Percentiles rank a stretch among this genome's conserved stretches.
phyloP scores from a whole-genome alignment of 1,139 yeast species.

The Candida glucosophila region DNA sequence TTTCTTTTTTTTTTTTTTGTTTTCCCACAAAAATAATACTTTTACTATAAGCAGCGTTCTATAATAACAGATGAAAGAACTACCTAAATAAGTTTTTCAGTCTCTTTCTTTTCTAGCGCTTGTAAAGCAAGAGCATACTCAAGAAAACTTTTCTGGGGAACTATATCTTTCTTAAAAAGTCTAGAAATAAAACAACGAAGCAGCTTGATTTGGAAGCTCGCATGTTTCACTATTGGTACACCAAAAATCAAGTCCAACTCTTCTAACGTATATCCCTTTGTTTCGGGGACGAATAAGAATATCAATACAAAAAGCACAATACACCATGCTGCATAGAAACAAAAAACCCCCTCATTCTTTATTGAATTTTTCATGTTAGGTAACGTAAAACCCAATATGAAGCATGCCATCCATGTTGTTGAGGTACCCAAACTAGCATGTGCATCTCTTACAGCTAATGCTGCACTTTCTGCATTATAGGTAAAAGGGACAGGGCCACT shows the following conservation, averaged over 20 bases:
- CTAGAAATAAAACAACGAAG: not conserved
- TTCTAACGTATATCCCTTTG: constrained; percentile 6
- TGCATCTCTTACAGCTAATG: constrained; percentile 3
- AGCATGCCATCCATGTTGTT: constrained; percentile 4
- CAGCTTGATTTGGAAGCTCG: constrained; percentile 3
- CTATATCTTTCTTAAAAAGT: not conserved
- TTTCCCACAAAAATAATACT: too few species aligned
- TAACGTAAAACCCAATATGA: constrained; percentile 4
- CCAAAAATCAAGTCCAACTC: constrained; percentile 7
- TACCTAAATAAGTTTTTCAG: too few species aligned
- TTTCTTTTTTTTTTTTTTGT: too few species aligned
- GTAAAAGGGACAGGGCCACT: constrained; percentile 5
- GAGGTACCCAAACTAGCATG: constrained; percentile 4
- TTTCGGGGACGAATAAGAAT: constrained; percentile 6
- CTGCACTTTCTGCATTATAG: constrained; percentile 4
- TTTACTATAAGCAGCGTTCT: too few species aligned
- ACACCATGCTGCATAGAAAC: constrained; percentile 5
- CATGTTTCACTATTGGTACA: constrained; percentile 5
- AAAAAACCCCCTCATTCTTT: constrained; percentile 4
- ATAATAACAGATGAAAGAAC: too few species aligned
- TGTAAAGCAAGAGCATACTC: too few species aligned
- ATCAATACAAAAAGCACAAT: constrained; percentile 4
- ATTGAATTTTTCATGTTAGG: constrained; percentile 3
- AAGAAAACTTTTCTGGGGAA: too few species aligned
- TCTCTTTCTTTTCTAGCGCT: too few species aligned